A percentile compares a stretch with the other conserved stretches of the same genome.
These are phyloP conservation scores for Schizopora paradoxa DNA, from an alignment of 1,284 basidiomycete genomes.

Conservation along the genomic window DNA sequence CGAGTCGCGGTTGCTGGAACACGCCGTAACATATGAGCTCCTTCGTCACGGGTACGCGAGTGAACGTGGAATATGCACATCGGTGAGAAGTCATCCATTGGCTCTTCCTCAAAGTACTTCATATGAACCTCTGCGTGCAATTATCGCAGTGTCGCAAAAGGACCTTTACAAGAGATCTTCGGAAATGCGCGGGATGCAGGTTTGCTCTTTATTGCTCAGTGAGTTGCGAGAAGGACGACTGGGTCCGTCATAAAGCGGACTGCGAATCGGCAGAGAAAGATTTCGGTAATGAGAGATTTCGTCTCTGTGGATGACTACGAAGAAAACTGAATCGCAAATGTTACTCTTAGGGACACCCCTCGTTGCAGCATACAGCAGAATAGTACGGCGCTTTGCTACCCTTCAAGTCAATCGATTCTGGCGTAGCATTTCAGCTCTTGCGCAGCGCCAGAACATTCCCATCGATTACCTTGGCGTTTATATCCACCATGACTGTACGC, in stretches of 20 bases:
- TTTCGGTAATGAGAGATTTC: too few species aligned
- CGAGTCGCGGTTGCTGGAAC: background rate
- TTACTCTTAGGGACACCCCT: too few species aligned
- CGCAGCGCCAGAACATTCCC: too few species aligned
- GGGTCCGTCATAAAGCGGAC: background rate
- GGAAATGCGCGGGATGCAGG: background rate
- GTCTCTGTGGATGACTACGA: too few species aligned
- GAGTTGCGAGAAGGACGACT: background rate
- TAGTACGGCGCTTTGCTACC: too few species aligned
- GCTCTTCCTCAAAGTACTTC: background rate
- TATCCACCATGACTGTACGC: too few species aligned
- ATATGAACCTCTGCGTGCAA: background rate
- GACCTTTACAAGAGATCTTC: background rate
- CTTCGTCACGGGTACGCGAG: background rate
- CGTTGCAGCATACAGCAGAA: too few species aligned
- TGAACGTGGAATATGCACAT: background rate
- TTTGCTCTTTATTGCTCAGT: background rate
- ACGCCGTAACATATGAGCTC: background rate
- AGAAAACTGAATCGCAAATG: too few species aligned
- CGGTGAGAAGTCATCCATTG: background rate
- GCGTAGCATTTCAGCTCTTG: too few species aligned
- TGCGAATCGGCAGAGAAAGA: background rate
- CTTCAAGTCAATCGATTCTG: too few species aligned
- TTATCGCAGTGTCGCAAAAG: background rate
- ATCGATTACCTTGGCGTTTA: too few species aligned